Base-by-base conservation (phyloP, 306 rosid genomes). In the Lithocarpus polystachyus region DNA sequence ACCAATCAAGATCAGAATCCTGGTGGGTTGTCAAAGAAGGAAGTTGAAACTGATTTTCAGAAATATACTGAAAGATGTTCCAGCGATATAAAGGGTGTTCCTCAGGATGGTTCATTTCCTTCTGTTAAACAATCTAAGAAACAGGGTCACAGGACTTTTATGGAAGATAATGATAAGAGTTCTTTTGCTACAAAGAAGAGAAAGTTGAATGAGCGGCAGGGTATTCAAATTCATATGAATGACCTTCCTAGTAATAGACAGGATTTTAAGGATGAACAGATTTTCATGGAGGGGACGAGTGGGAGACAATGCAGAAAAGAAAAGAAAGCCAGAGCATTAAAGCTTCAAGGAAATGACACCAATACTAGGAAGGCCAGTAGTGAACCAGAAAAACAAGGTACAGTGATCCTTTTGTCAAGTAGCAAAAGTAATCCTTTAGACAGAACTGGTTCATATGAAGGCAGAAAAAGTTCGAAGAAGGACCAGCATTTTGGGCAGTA, bases 311-410 rank as follows among this genome's bases (percentile, higher is more conserved):
- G 85, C 75, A 87, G 89, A 82, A 93, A 88, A 87, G 97, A 90
- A 81, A 93, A 89, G 89, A 90, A 93, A 79, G 78, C 83, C 20
- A 93, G 85, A 82, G 48, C 45, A 56, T 93, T 92, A 68, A 96
- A 88, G 85, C 85, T 87, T 69, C 94, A 84, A 14, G 94, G 93
- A 69, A 89, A 88, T 79, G 97, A 93, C 61, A 89, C 92, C 56
- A 89, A 92, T 82, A 84, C 87, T 59, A 89, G 94, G 84, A 90
- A 89, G 84, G 91, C 92, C 65, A 85, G 84, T 60, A 89, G 84
- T 71, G 85, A 89, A 84, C 40, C 88, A 51, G 93, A 91, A 84
- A 90, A 87, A 81, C 92, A 86, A 75, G 74, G 79, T 73, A 82
- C 20, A 45, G 72, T 68, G 11, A 26, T 62, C 29, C 37, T 62